Conservation (phyloP, 805 yeast species). For the Pichia nanzhaoensis region DNA sequence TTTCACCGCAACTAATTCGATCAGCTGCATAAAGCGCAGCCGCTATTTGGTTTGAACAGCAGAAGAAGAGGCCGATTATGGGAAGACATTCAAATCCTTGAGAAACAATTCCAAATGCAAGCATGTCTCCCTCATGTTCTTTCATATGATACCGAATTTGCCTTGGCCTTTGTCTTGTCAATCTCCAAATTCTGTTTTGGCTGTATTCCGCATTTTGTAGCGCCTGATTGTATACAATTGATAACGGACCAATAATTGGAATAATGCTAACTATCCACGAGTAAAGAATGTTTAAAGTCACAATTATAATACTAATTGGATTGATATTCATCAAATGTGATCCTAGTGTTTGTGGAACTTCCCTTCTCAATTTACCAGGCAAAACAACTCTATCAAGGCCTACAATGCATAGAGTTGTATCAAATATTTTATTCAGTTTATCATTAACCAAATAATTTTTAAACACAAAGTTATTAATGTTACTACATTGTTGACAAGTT, state of each 20-base stretch:
- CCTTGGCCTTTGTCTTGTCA: slow-evolving; percentile 22
- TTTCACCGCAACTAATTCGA: too few relatives aligned
- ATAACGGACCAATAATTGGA: slow-evolving; percentile 23
- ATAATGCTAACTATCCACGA: slow-evolving; percentile 17
- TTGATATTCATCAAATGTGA: slow-evolving; percentile 16
- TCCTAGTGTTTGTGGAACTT: slow-evolving; percentile 23
- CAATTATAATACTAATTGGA: slow-evolving; percentile 5
- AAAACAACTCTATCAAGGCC: slow-evolving; percentile 26
- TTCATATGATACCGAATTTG: slow-evolving; percentile 23
- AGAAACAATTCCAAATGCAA: slow-evolving; percentile 47
- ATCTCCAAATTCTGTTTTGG: slow-evolving; percentile 20
- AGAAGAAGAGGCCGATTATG: slow-evolving; percentile 41
- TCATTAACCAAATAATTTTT: slow-evolving; percentile 21
- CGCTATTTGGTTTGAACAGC: slow-evolving; percentile 55
- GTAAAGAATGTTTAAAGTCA: slow-evolving; percentile 4
- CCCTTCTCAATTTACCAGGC: slow-evolving; percentile 29
- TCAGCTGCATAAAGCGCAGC: slow-evolving; percentile 55
- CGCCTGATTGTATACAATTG: slow-evolving; percentile 16
- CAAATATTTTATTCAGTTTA: slow-evolving; percentile 24
- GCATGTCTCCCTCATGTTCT: slow-evolving; percentile 34
- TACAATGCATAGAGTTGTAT: slow-evolving; percentile 23
- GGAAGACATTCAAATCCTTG: slow-evolving; percentile 43
- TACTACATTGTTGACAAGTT: slow-evolving; percentile 25
- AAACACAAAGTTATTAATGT: slow-evolving; percentile 20
- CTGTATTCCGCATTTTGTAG: slow-evolving; percentile 15